Percentiles rank a stretch among this genome's conserved stretches.
phyloP scores from a whole-genome alignment of 1,139 yeast species.

The Wickerhamomyces sp. region DNA sequence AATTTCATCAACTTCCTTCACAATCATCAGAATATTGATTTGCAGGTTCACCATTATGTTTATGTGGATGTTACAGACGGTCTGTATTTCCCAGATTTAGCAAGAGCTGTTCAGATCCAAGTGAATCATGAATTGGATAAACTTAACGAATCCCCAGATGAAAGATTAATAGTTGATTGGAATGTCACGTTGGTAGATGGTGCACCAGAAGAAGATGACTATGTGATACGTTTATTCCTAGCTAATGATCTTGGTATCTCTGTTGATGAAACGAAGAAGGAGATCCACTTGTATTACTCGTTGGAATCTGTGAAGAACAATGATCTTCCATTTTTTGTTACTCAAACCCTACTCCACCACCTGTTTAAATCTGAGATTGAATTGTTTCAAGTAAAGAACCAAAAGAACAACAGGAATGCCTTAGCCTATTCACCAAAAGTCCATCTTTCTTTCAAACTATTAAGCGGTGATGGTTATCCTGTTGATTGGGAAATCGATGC shows the following conservation, averaged over 20 bases:
- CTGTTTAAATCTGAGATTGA: slow-evolving; percentile 46
- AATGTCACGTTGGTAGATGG: slow-evolving; percentile 21
- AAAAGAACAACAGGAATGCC: slow-evolving; percentile 23
- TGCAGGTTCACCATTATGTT: slow-evolving; percentile 52
- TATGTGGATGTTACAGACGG: slow-evolving; percentile 35
- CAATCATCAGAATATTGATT: slow-evolving; percentile 29
- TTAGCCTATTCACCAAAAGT: slow-evolving; percentile 59
- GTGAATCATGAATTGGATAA: slow-evolving; percentile 27
- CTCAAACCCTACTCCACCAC: slow-evolving; percentile 53
- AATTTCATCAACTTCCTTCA: slow-evolving; percentile 43
- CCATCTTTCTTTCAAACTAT: slow-evolving; percentile 62
- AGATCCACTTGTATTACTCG: slow-evolving; percentile 43
- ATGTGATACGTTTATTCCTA: slow-evolving; percentile 25
- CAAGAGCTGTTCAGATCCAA: slow-evolving; percentile 38
- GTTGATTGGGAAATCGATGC: slow-evolving; percentile 53
- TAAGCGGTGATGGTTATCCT: slow-evolving; percentile 50
- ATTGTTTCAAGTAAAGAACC: slow-evolving; percentile 17
- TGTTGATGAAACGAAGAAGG: slow-evolving; percentile 27
- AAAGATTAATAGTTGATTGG: slow-evolving; percentile 26
- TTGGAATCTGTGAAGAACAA: slow-evolving; percentile 46
- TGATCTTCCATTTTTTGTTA: slow-evolving; percentile 55
- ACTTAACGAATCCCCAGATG: slow-evolving; percentile 17
- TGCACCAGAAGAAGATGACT: slow-evolving; percentile 20
- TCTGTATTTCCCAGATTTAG: slow-evolving; percentile 39
- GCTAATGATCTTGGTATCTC: slow-evolving; percentile 30